Conservation (phyloP, 2,329 filamentous ascomycete genomes). For the Sporothrix dimorphospora region DNA sequence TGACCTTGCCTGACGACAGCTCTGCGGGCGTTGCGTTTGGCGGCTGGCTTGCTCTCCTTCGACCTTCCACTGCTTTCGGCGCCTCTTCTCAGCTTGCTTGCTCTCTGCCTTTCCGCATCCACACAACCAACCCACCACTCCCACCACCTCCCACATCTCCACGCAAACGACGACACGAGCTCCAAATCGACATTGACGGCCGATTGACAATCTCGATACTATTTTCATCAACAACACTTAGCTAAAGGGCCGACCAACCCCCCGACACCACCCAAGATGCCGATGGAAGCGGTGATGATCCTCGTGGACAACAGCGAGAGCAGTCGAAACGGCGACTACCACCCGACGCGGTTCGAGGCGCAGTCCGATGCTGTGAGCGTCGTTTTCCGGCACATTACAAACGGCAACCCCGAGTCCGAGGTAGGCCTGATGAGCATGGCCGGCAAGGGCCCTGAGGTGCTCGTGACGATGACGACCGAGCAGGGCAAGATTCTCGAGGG, state of each 20-base stretch:
- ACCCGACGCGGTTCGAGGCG: slow-evolving; percentile 92
- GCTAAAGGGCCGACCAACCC: slow-evolving; percentile 11
- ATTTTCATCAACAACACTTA: not conserved
- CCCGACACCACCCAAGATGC: slow-evolving; percentile 67
- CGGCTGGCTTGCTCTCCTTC: not conserved
- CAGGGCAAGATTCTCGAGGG: slow-evolving; percentile 94
- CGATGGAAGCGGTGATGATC: slow-evolving; percentile 98
- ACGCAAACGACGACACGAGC: slow-evolving; percentile 3
- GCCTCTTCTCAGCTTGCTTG: slow-evolving; percentile 13
- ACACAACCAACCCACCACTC: not conserved
- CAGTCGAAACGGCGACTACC: slow-evolving; percentile 92
- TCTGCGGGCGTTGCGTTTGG: slow-evolving; percentile 22
- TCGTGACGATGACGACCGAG: slow-evolving; percentile 94
- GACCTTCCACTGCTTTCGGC: slow-evolving; percentile 5
- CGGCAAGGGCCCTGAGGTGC: slow-evolving; percentile 93
- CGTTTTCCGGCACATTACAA: slow-evolving; percentile 93
- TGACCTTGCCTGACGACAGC: slow-evolving; percentile 36
- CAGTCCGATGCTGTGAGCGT: slow-evolving; percentile 94
- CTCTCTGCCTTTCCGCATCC: slow-evolving; percentile 1
- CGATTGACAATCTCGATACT: not conserved
- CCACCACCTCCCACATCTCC: not conserved
- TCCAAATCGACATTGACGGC: not conserved
- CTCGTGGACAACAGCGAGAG: slow-evolving; percentile 99
- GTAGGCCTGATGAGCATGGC: slow-evolving; percentile 99
- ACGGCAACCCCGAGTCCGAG: slow-evolving; percentile 93